Percentiles rank a stretch among this genome's conserved stretches.
phyloP scores from a whole-genome alignment of 306 rosid species.

The Spatholobus suberectus region DNA sequence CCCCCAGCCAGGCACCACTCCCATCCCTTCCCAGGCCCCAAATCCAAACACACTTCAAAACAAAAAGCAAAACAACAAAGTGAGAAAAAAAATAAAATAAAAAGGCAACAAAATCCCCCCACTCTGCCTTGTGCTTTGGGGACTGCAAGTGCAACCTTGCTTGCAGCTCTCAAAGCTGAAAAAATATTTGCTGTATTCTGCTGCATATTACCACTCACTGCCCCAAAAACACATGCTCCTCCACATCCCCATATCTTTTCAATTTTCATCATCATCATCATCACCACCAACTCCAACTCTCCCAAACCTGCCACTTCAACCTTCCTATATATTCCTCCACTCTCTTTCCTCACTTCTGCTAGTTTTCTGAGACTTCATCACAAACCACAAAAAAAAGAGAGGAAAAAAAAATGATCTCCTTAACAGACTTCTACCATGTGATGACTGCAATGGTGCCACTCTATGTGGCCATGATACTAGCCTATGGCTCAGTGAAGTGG shows the following conservation, averaged over 20 bases:
- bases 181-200: conserved; percentile 46
- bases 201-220: conserved; percentile 46
- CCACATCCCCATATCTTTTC: conserved; percentile 50
- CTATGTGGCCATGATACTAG: conserved; percentile 86
- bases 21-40: conserved; percentile 37
- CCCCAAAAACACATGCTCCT: conserved; percentile 72
- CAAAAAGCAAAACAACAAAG: conserved; percentile 53
- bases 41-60: conserved; percentile 52
- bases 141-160: conserved; percentile 63
- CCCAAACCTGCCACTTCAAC: not conserved
- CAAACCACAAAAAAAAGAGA: no score
- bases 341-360: not conserved
- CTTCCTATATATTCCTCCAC: conserved; percentile 36
- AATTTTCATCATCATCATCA: conserved; percentile 44
- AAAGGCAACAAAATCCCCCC: conserved; percentile 36
- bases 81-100: conserved; percentile 31
- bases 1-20: conserved; percentile 12
- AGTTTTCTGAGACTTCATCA: not conserved
- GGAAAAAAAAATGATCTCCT: conserved; percentile 61
- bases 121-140: conserved; percentile 56
- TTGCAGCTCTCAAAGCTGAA: conserved; percentile 70
- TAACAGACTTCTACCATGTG: conserved; percentile 86
- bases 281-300: conserved; percentile 17
- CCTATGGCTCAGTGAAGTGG: conserved; percentile 97
- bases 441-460: conserved; percentile 98